Evolutionary conservation across 495 filamentous ascomycete genomes (phyloP).

Genomic region (Lophium mytilinum): DNA sequence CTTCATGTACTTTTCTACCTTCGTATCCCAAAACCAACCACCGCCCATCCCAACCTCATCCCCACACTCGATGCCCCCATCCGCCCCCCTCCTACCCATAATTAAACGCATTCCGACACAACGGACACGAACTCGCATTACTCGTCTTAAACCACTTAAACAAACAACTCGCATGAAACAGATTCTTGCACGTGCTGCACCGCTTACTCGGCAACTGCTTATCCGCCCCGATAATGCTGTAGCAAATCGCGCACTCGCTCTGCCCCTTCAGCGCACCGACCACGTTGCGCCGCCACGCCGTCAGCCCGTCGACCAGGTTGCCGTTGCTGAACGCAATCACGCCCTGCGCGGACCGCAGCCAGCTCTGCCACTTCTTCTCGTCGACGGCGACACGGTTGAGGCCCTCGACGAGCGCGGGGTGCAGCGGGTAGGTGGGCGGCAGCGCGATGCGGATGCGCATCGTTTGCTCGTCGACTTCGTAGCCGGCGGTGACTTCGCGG

Average conservation of each 20-base stretch:
- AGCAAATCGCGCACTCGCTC: constrained; percentile 94
- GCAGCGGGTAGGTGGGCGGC: constrained; percentile 72
- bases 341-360: constrained; percentile 78
- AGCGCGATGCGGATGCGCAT: constrained; percentile 71
- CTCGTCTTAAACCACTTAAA: constrained; percentile 95
- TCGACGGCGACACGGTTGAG: constrained; percentile 76
- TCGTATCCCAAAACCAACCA: not conserved
- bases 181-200: constrained; percentile 88
- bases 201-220: constrained; percentile 82
- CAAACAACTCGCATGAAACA: constrained; percentile 83
- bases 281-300: constrained; percentile 75
- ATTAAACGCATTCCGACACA: constrained; percentile 80
- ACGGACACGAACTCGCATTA: constrained; percentile 77
- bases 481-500: constrained; percentile 69
- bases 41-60: not conserved
- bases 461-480: constrained; percentile 78
- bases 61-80: not conserved
- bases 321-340: constrained; percentile 70
- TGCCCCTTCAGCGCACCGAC: constrained; percentile 82
- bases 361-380: constrained; percentile 82
- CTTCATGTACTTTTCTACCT: too few relatives aligned
- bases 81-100: constrained; percentile 35
- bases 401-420: constrained; percentile 64
- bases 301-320: constrained; percentile 73
- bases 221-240: constrained; percentile 80